Evolutionary conservation across 73 alveolate species (phyloP).

Genomic region (Symbiodinium pilosum): DNA sequence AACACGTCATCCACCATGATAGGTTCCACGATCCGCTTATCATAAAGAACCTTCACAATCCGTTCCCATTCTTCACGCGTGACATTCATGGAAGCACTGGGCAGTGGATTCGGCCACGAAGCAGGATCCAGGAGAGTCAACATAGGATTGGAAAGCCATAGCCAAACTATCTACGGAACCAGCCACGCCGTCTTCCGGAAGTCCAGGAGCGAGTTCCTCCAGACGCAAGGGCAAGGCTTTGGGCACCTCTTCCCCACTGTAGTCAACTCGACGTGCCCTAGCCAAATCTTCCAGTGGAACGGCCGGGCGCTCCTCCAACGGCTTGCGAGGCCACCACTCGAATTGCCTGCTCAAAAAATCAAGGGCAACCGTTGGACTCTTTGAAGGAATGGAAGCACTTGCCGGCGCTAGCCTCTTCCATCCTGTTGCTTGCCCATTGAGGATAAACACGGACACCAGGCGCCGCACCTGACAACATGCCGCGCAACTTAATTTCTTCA

Average conservation of each 20-base stretch:
- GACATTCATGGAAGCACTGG: neutral
- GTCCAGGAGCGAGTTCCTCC: neutral
- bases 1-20: neutral
- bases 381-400: too few species aligned
- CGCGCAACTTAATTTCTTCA: too few species aligned
- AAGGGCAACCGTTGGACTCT: neutral
- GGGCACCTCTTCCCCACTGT: neutral
- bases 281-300: neutral
- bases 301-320: neutral
- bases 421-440: neutral
- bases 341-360: neutral
- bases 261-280: neutral
- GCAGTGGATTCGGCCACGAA: slow-evolving; percentile 8
- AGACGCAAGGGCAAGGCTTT: neutral
- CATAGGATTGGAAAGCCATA: neutral
- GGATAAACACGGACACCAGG: neutral
- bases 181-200: neutral
- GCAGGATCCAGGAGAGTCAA: neutral
- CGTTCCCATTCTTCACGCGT: neutral
- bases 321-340: neutral
- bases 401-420: neutral
- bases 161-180: neutral
- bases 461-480: slow-evolving; percentile 19
- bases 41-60: neutral
- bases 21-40: neutral